These are phyloP conservation scores for Cadophora sp. DNA, from an alignment of 2,329 filamentous ascomycete species.

Conservation along the genomic window DNA sequence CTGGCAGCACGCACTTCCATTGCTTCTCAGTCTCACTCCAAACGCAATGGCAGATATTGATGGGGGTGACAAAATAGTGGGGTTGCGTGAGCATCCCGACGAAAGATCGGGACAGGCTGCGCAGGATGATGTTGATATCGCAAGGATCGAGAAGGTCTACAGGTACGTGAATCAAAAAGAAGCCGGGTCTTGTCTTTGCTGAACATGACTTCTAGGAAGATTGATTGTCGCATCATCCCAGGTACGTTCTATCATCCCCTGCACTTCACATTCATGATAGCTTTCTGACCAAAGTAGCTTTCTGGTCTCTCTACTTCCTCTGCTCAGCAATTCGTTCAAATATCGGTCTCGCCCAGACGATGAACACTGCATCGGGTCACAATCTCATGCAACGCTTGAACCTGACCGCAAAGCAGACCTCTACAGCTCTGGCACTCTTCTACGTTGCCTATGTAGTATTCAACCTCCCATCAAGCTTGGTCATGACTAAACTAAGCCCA, in stretches of 20 bases:
- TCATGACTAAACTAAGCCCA: constrained; percentile 86
- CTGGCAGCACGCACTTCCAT: constrained; percentile 45
- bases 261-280: neutral
- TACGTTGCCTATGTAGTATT: constrained; percentile 93
- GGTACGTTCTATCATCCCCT: constrained; percentile 39
- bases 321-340: constrained; percentile 92
- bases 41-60: constrained; percentile 37
- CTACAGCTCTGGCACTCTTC: constrained; percentile 84
- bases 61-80: constrained; percentile 30
- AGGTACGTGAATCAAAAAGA: constrained; percentile 37
- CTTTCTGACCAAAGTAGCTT: constrained; percentile 57
- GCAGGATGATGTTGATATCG: constrained; percentile 38
- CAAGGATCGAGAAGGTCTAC: constrained; percentile 48
- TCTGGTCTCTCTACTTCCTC: constrained; percentile 91
- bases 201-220: constrained; percentile 48
- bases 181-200: neutral
- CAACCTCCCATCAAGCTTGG: constrained; percentile 84
- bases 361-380: constrained; percentile 76
- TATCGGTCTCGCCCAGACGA: constrained; percentile 92
- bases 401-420: constrained; percentile 77
- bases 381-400: constrained; percentile 76
- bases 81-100: constrained; percentile 23
- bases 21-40: constrained; percentile 37
- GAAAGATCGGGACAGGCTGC: constrained; percentile 17
- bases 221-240: constrained; percentile 64